phyloP scores from a whole-genome alignment of 2,329 filamentous ascomycete species.

The Triangularia verruculosa region DNA sequence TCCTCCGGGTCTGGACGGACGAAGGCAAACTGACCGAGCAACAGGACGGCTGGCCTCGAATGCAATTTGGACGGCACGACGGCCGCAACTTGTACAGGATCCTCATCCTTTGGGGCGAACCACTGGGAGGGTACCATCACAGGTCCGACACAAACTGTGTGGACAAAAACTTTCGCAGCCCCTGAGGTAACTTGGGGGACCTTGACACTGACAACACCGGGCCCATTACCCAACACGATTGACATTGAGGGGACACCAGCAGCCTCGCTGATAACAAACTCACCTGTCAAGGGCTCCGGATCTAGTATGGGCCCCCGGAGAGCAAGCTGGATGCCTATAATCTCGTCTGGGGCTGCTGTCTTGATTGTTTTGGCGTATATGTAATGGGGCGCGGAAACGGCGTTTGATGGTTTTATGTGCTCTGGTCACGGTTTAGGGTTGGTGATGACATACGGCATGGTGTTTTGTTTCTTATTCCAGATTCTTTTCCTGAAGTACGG shows the following conservation, averaged over 20 bases:
- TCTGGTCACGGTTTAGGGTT: background rate
- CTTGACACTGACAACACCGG: slow-evolving; percentile 42
- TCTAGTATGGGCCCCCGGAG: background rate
- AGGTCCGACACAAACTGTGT: slow-evolving; percentile 43
- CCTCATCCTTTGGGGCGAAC: slow-evolving; percentile 42
- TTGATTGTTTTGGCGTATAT: background rate
- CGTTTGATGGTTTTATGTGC: background rate
- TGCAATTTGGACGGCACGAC: slow-evolving; percentile 43
- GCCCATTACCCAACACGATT: slow-evolving; percentile 31
- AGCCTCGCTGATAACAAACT: slow-evolving; percentile 11
- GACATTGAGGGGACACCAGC: slow-evolving; percentile 22
- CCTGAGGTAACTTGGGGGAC: slow-evolving; percentile 43
- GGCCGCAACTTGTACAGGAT: slow-evolving; percentile 47
- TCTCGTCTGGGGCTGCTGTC: background rate
- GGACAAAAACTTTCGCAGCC: slow-evolving; percentile 45
- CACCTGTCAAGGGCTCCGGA: background rate
- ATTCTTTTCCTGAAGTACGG: background rate
- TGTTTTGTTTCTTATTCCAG: background rate
- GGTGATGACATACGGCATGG: background rate
- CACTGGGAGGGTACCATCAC: slow-evolving; percentile 39
- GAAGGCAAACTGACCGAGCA: slow-evolving; percentile 5
- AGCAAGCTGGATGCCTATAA: background rate
- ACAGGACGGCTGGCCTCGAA: slow-evolving; percentile 43
- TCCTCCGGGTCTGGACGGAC: background rate
- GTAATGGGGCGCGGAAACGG: background rate